These are phyloP conservation scores for Cyberlindnera mrakii DNA, from an alignment of 805 yeast genomes.

Conservation along the genomic window DNA sequence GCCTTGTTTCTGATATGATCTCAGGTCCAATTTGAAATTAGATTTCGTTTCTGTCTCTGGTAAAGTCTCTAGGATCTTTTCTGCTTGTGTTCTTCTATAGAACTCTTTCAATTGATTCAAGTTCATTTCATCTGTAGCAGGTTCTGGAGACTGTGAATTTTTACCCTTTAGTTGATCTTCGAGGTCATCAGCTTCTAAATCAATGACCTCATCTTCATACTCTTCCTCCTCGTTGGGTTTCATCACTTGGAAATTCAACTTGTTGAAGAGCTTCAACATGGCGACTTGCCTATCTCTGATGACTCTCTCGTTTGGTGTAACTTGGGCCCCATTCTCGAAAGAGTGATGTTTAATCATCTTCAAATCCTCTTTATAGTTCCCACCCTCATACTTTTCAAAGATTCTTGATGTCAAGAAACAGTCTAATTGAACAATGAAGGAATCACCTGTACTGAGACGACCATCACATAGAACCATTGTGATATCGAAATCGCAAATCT, in stretches of 20 bases:
- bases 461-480: conserved; percentile 53
- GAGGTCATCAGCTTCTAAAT: conserved; percentile 30
- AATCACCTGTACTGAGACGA: conserved; percentile 67
- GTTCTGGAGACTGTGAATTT: neutral
- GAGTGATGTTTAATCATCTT: conserved; percentile 9
- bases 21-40: conserved; percentile 48
- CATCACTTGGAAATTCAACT: conserved; percentile 31
- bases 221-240: conserved; percentile 14
- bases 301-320: conserved; percentile 46
- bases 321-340: conserved; percentile 27
- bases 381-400: conserved; percentile 18
- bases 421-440: conserved; percentile 64
- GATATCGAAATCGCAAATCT: conserved; percentile 48
- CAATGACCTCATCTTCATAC: conserved; percentile 25
- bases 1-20: conserved; percentile 82
- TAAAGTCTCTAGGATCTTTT: conserved; percentile 45
- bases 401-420: conserved; percentile 44
- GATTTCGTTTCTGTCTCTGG: conserved; percentile 54
- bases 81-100: conserved; percentile 65
- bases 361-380: conserved; percentile 18
- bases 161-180: conserved; percentile 10
- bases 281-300: conserved; percentile 51
- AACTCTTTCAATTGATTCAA: conserved; percentile 71
- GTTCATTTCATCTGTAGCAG: conserved; percentile 37
- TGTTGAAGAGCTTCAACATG: conserved; percentile 48